Evolutionary conservation across 495 filamentous ascomycete genomes (phyloP).

Genomic region (Eremomyces bilateralis): DNA sequence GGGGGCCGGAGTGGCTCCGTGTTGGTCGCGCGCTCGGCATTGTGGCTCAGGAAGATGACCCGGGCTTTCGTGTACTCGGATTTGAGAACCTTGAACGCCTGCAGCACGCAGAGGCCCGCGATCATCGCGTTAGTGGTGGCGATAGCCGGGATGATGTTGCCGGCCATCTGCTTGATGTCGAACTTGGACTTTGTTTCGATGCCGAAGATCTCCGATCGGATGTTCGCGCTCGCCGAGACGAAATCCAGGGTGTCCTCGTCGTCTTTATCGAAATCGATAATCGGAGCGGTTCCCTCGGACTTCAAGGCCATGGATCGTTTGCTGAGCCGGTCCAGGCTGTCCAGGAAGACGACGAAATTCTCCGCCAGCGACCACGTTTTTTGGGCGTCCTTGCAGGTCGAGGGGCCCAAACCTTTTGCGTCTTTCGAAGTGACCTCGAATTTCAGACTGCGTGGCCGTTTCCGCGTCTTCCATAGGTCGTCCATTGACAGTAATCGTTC

Average conservation of each 20-base stretch:
- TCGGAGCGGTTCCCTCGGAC: constrained; percentile 27
- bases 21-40: constrained; percentile 47
- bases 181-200: constrained; percentile 82
- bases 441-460: constrained; percentile 49
- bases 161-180: constrained; percentile 97
- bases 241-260: constrained; percentile 92
- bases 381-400: constrained; percentile 44
- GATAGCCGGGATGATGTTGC: constrained; percentile 97
- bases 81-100: constrained; percentile 78
- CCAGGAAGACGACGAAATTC: constrained; percentile 67
- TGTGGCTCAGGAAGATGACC: constrained; percentile 57
- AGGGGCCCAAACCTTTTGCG: constrained; percentile 26
- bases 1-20: constrained; percentile 53
- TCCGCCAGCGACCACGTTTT: constrained; percentile 61
- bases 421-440: constrained; percentile 32
- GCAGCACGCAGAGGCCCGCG: constrained; percentile 76
- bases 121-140: constrained; percentile 96
- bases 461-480: constrained; percentile 85
- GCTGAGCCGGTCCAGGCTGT: constrained; percentile 58
- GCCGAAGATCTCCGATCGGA: constrained; percentile 65
- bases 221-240: constrained; percentile 72
- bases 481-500: constrained; percentile 68
- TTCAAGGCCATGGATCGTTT: constrained; percentile 42
- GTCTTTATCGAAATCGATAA: constrained; percentile 88
- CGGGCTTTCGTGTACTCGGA: constrained; percentile 36